A percentile compares a stretch with the other conserved stretches of the same genome.
Conservation (phyloP, 805 yeast genomes). For the Metschnikowia borealis region DNA sequence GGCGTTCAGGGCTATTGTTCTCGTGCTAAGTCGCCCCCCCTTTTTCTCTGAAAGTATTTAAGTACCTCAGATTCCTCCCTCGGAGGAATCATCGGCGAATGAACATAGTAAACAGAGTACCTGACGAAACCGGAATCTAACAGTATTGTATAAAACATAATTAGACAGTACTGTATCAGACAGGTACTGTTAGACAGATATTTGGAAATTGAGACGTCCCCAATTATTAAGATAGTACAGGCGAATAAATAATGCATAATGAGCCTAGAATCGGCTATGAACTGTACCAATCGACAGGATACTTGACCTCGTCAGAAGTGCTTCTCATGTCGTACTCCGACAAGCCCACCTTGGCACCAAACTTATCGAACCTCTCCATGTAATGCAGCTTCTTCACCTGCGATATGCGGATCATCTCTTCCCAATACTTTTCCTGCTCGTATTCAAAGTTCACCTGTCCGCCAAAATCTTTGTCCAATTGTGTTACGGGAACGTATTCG, state of each 20-base stretch:
- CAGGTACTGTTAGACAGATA: too few relatives aligned
- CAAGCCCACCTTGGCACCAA: slow-evolving; percentile 73
- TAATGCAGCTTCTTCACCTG: slow-evolving; percentile 57
- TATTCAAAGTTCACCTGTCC: slow-evolving; percentile 85
- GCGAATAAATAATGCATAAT: background rate
- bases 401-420: slow-evolving; percentile 59
- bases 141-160: too few relatives aligned
- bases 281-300: slow-evolving; percentile 21
- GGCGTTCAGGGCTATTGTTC: too few relatives aligned
- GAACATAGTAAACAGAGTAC: too few relatives aligned
- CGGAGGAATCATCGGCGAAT: too few relatives aligned
- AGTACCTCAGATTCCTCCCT: too few relatives aligned
- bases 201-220: too few relatives aligned
- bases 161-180: too few relatives aligned
- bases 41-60: too few relatives aligned
- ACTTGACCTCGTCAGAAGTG: slow-evolving; percentile 24
- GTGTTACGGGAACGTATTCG: slow-evolving; percentile 74
- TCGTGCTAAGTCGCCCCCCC: too few relatives aligned
- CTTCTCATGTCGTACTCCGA: slow-evolving; percentile 78
- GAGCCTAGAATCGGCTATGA: background rate
- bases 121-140: too few relatives aligned
- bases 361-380: slow-evolving; percentile 60
- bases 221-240: background rate
- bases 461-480: slow-evolving; percentile 79
- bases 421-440: slow-evolving; percentile 78